phyloP scores from a whole-genome alignment of 176 grass and related monocot genomes.

The Ampelocalamus luodianensis region DNA sequence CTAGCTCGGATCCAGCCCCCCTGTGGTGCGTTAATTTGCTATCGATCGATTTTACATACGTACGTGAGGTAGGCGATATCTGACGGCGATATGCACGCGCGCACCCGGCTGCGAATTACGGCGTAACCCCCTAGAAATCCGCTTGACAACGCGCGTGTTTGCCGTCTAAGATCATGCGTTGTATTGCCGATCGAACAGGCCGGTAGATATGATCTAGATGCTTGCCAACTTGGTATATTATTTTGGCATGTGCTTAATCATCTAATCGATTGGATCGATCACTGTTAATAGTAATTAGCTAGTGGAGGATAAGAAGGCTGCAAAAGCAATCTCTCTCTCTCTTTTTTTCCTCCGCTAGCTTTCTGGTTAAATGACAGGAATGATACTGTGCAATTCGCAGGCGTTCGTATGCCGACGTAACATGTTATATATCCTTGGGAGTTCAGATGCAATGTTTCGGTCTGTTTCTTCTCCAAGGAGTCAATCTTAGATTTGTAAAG shows the following conservation, averaged over 20 bases:
- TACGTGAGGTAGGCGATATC: neutral
- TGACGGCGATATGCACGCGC: neutral
- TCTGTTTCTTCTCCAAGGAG: neutral
- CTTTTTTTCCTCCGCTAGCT: neutral
- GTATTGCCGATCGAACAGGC: neutral
- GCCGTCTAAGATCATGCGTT: neutral
- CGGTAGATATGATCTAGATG: neutral
- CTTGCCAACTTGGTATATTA: neutral
- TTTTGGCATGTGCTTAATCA: neutral
- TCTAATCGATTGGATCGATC: neutral
- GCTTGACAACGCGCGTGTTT: too few species aligned
- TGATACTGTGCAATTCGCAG: neutral
- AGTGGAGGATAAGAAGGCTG: neutral
- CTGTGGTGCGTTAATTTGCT: neutral
- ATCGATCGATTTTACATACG: neutral
- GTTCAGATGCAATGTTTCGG: slow-evolving; percentile 25
- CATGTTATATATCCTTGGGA: neutral
- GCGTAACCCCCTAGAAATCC: too few species aligned
- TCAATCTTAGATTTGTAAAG: neutral
- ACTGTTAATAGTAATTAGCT: neutral
- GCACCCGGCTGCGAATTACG: neutral
- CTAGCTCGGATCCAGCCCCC: neutral
- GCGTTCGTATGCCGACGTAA: neutral
- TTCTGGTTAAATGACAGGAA: neutral
- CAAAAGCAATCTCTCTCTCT: neutral